Evolutionary conservation across 2,329 filamentous ascomycete genomes (phyloP).

Genomic region (Chalara sp.): DNA sequence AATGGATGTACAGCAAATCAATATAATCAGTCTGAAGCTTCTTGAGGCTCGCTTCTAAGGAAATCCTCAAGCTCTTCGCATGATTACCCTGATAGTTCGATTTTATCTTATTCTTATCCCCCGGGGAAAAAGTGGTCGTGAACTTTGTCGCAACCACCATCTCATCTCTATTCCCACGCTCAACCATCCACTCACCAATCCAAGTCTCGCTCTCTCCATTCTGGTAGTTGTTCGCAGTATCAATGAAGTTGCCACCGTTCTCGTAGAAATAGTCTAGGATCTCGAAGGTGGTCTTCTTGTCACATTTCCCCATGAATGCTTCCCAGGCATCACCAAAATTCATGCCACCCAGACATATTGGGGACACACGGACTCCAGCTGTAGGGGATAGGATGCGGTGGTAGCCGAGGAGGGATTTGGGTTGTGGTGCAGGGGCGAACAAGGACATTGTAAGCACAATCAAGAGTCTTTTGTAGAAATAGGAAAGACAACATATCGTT

Average conservation of each 20-base stretch:
- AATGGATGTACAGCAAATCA: slow-evolving; percentile 40
- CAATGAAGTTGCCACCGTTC: slow-evolving; percentile 61
- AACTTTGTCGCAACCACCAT: slow-evolving; percentile 65
- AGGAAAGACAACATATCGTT: no score
- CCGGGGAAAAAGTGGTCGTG: slow-evolving; percentile 26
- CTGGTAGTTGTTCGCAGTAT: slow-evolving; percentile 59
- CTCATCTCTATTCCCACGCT: slow-evolving; percentile 52
- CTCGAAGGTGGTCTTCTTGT: slow-evolving; percentile 48
- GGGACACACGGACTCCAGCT: slow-evolving; percentile 57
- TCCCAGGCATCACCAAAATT: slow-evolving; percentile 50
- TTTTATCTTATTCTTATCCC: slow-evolving; percentile 28
- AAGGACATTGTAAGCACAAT: not conserved
- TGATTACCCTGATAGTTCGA: slow-evolving; percentile 52
- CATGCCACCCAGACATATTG: slow-evolving; percentile 57
- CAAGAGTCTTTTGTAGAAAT: no score
- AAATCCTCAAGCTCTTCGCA: slow-evolving; percentile 51
- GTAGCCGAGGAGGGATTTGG: slow-evolving; percentile 53
- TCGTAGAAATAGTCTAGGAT: slow-evolving; percentile 50
- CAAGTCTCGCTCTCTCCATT: slow-evolving; percentile 54
- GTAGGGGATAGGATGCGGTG: slow-evolving; percentile 59
- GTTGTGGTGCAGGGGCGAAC: slow-evolving; percentile 25
- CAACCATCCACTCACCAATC: slow-evolving; percentile 66
- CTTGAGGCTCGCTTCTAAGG: slow-evolving; percentile 47
- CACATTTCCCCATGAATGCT: slow-evolving; percentile 49
- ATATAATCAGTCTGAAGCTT: slow-evolving; percentile 64